Conservation (phyloP, 139 green algal genomes). For the Chlorella sp. region DNA sequence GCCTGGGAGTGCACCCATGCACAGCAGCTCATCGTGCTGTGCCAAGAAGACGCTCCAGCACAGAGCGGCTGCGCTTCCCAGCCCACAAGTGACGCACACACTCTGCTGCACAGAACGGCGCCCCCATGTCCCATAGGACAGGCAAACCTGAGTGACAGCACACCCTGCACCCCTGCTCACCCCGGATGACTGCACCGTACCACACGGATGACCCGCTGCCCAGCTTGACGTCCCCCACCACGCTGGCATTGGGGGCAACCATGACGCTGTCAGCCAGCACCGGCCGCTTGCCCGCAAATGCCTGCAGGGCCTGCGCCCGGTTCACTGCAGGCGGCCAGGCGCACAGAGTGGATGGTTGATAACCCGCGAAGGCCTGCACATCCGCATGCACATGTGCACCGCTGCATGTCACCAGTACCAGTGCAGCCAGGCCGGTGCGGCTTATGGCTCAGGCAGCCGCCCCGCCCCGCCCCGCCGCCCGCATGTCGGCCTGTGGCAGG, state of each 20-base stretch:
- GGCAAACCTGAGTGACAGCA: too few relatives aligned
- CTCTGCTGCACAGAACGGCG: too few relatives aligned
- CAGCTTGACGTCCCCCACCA: slow-evolving; percentile 94
- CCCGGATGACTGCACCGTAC: slow-evolving; percentile 91
- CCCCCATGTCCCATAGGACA: too few relatives aligned
- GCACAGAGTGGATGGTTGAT: background rate
- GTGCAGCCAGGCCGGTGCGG: background rate
- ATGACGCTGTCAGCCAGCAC: slow-evolving; percentile 72
- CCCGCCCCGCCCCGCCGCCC: background rate
- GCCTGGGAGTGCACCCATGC: too few relatives aligned
- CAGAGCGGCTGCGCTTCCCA: too few relatives aligned
- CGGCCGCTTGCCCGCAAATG: slow-evolving; percentile 49
- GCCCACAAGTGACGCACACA: too few relatives aligned
- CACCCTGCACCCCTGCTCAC: slow-evolving; percentile 46
- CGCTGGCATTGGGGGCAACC: slow-evolving; percentile 88
- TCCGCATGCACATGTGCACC: background rate
- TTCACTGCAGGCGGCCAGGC: slow-evolving; percentile 47
- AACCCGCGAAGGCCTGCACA: background rate
- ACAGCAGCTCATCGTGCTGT: too few relatives aligned
- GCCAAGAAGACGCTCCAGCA: background rate
- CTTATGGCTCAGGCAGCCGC: background rate
- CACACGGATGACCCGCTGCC: slow-evolving; percentile 84
- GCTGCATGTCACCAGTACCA: background rate
- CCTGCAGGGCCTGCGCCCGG: slow-evolving; percentile 50
- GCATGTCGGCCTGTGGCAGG: background rate